Evolutionary conservation across 176 grass and related monocot genomes (phyloP).

Genomic region (Oryza brachyantha): DNA sequence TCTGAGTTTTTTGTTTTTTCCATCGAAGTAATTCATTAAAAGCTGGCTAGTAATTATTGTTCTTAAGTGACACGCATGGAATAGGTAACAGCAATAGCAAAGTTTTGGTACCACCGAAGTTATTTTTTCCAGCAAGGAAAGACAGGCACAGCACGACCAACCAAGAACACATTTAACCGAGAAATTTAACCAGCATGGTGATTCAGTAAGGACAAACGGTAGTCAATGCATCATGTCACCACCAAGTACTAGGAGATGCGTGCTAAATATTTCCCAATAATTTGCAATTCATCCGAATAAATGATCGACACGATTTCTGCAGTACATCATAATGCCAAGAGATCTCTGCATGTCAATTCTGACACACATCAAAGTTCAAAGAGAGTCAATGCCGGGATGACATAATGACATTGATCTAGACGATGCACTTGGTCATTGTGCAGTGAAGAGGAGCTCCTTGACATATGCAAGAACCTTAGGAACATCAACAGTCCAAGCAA

Average conservation of each 20-base stretch:
- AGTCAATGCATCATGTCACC: not conserved
- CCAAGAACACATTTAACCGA: not conserved
- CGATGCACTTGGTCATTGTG: constrained; percentile 28
- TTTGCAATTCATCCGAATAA: not conserved
- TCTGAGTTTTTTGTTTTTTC: not conserved
- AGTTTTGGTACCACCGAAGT: not conserved
- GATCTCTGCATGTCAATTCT: constrained; percentile 12
- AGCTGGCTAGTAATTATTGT: too few relatives aligned
- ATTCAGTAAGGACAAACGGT: not conserved
- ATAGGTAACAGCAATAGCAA: not conserved
- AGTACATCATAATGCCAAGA: not conserved
- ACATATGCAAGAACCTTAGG: constrained; percentile 51
- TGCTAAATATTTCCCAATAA: not conserved
- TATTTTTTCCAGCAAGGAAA: not conserved
- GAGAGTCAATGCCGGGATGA: not conserved
- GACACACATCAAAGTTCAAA: not conserved
- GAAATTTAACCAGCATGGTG: not conserved
- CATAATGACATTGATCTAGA: not conserved
- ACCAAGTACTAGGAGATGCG: not conserved
- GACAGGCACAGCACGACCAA: not conserved
- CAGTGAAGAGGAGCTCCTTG: constrained; percentile 63
- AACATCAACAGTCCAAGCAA: constrained; percentile 83
- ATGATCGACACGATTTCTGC: not conserved
- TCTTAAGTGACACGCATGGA: not conserved
- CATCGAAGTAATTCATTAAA: too few relatives aligned